These are phyloP conservation scores for Ustilago xerochloae DNA, from an alignment of 1,284 basidiomycete genomes.

Conservation along the genomic window DNA sequence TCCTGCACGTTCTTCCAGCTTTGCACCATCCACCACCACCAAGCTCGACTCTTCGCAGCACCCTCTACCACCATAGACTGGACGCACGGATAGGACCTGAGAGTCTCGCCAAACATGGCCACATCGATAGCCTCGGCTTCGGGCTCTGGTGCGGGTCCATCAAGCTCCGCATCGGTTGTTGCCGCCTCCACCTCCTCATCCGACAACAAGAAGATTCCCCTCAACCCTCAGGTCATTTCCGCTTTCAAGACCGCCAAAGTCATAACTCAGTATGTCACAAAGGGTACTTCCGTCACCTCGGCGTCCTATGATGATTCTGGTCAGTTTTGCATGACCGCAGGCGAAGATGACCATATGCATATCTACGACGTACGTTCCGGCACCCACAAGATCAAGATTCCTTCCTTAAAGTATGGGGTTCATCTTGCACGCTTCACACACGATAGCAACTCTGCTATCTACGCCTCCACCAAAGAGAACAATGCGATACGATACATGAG, in stretches of 20 bases:
- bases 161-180: background rate
- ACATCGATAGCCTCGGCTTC: conserved; percentile 10
- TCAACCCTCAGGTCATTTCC: conserved; percentile 43
- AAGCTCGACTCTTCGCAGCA: background rate
- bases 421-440: conserved; percentile 95
- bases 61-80: background rate
- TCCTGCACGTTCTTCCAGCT: too few relatives aligned
- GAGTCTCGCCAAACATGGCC: background rate
- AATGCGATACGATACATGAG: conserved; percentile 93
- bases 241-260: conserved; percentile 86
- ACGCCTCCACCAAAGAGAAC: conserved; percentile 94
- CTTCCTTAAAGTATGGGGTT: conserved; percentile 96
- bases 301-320: conserved; percentile 91
- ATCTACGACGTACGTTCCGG: conserved; percentile 88
- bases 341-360: conserved; percentile 92
- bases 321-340: conserved; percentile 83
- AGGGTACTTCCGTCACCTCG: conserved; percentile 76
- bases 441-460: conserved; percentile 82
- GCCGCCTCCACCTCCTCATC: conserved; percentile 11
- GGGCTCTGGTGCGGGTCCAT: conserved; percentile 1
- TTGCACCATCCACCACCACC: too few relatives aligned
- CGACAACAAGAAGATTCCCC: conserved; percentile 30
- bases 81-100: background rate
- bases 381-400: conserved; percentile 81
- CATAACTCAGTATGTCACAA: conserved; percentile 72